phyloP scores from a whole-genome alignment of 108 stramenopile species.

The Cafeteria roenbergensis region DNA sequence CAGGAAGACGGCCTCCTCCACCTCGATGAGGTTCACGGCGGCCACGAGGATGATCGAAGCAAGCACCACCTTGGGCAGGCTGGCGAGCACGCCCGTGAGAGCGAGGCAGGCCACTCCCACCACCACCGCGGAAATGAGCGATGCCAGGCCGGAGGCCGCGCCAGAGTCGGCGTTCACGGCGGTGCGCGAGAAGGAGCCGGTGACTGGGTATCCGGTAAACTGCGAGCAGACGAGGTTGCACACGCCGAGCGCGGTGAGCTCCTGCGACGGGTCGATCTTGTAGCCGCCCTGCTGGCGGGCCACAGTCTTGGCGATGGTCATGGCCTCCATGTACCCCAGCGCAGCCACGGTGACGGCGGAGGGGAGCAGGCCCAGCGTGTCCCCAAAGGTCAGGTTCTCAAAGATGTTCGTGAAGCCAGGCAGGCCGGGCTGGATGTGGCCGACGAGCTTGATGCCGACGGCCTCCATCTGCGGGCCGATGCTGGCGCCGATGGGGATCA shows the following conservation, averaged over 20 bases:
- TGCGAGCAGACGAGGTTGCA: constrained; percentile 52
- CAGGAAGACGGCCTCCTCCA: constrained; percentile 1
- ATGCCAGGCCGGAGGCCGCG: constrained; percentile 45
- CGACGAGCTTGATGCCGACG: constrained; percentile 45
- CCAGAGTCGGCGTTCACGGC: constrained; percentile 53
- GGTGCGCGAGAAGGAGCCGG: constrained; percentile 55
- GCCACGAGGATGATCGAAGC: constrained; percentile 10
- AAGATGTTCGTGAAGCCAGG: constrained; percentile 11
- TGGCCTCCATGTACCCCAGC: constrained; percentile 55
- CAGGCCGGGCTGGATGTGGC: constrained; percentile 46
- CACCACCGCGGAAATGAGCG: constrained; percentile 46
- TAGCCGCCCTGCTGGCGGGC: constrained; percentile 49
- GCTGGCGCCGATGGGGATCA: constrained; percentile 23
- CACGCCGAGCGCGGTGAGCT: constrained; percentile 58
- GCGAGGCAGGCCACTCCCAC: constrained; percentile 49
- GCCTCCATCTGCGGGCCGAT: neutral
- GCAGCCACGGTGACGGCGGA: constrained; percentile 29
- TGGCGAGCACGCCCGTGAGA: constrained; percentile 59
- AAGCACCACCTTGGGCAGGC: constrained; percentile 40
- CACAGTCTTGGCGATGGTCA: constrained; percentile 56
- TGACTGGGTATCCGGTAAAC: constrained; percentile 32
- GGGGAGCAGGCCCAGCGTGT: neutral
- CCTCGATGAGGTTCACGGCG: constrained; percentile 8
- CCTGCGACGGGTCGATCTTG: constrained; percentile 49
- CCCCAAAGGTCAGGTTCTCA: neutral